Percentiles rank a stretch among this genome's conserved stretches.
These are phyloP conservation scores for Pichia rugopelliculosa DNA, from an alignment of 805 yeast species.

Conservation along the genomic window DNA sequence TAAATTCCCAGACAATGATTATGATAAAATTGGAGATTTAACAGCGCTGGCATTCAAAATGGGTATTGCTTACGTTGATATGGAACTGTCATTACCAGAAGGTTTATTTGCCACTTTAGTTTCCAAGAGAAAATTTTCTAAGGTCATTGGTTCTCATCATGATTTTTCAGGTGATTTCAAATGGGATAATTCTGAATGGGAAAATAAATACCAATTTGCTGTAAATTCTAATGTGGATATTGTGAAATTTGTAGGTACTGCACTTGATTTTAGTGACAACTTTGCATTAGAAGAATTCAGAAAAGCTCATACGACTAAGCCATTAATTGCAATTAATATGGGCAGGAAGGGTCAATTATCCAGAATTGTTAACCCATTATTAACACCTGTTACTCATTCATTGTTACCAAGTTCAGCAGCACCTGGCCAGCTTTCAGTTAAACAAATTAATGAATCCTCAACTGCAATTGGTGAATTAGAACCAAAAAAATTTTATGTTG, in stretches of 20 bases:
- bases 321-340: slow-evolving; percentile 81
- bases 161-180: slow-evolving; percentile 54
- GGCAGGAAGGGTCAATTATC: slow-evolving; percentile 71
- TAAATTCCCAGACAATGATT: slow-evolving; percentile 54
- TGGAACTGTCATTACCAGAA: slow-evolving; percentile 66
- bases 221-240: slow-evolving; percentile 58
- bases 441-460: slow-evolving; percentile 52
- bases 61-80: slow-evolving; percentile 75
- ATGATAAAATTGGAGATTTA: slow-evolving; percentile 41
- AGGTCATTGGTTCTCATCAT: slow-evolving; percentile 77
- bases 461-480: slow-evolving; percentile 56
- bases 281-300: slow-evolving; percentile 65
- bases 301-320: slow-evolving; percentile 42
- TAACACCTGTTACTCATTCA: slow-evolving; percentile 81
- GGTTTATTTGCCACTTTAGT: slow-evolving; percentile 45
- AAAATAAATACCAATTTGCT: slow-evolving; percentile 61
- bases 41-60: slow-evolving; percentile 58
- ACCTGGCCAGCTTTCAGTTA: slow-evolving; percentile 68
- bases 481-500: slow-evolving; percentile 57
- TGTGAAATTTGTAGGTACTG: slow-evolving; percentile 78
- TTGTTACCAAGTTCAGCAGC: slow-evolving; percentile 65
- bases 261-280: slow-evolving; percentile 59
- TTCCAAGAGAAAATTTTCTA: slow-evolving; percentile 50
- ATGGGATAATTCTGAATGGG: slow-evolving; percentile 74
- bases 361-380: slow-evolving; percentile 60